Base-by-base conservation (phyloP, 2,329 filamentous ascomycete species). In the Allantophomopsis cytisporea region DNA sequence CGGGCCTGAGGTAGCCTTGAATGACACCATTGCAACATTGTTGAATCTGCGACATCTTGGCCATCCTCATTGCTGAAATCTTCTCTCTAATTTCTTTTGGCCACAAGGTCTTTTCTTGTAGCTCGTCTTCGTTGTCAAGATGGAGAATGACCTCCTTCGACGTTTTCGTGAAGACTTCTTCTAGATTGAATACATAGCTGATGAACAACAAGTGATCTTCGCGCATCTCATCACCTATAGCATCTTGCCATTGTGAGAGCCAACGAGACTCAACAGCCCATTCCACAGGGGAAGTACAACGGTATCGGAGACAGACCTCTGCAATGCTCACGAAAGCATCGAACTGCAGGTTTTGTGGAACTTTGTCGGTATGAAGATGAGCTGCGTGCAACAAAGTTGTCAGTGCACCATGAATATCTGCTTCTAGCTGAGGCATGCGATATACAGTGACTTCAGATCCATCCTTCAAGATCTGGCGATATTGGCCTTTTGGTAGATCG, bases 361-460 rank as follows among this genome's bases (percentile, higher is more conserved):
- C 54, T 39, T 58, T 54, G 6, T 64, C 56, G 35, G 60, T 61
- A 41, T 69, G 68, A 56, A 66, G 60, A 45, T 72, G 68, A 1
- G 68, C 68, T 2, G 69, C 70, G 41, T 71, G 61, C 2, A 73
- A 53, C 1, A 73, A 45, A 2, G 65, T 64, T 42, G 65, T 62
- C 10, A 73, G 49, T 1, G 63, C 57, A 2, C 55, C 49, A 2
- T 63, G 41, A 2, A 49, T 53, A 39, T 71, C 68, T 5, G 59
- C 43, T 45, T 72, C 68, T 20, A 59, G 49, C 46, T 72, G 68
- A 2, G 68, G 66, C 69, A 73, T 72, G 10, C 64, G 62, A 43
- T 69, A 72, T 1, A 72, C 47, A 44, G 55, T 63, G 2, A 62
- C 62, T 44, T 64, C 60, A 6, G 58, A 56, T 1, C 64, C 64